Evolutionary conservation across 2,329 filamentous ascomycete species (phyloP), one percentile per base, ranked within the genome.

Genomic region (Karstenula rhodostoma): DNA sequence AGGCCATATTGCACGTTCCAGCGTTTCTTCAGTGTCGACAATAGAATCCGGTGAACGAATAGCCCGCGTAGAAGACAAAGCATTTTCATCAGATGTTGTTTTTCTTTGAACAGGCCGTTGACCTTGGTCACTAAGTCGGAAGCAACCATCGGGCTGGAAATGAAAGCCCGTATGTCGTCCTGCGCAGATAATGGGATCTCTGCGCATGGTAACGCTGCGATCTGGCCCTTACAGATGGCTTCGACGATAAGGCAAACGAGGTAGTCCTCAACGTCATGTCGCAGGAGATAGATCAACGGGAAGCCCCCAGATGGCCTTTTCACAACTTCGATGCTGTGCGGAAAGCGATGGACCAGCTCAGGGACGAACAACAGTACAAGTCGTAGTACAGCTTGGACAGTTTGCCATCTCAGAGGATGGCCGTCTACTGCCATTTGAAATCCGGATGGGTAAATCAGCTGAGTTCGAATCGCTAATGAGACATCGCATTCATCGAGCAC

Each of bases 1-100:
- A 81, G 63, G 0, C 81, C 80, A 62, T 81, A 93, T 46, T 87
- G 81, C 0, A 93, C 89, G 29, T 89, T 88, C 85, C 85, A 91
- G 4, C 87, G 78, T 69, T 90, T 91, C 53, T 85, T 84, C 0
- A 90, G 68, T 2, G 81, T 84, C 27, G 88, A 83, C 1, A 86
- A 69, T 0, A 93, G 73, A 2, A 93, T 86, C 0, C 84, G 78
- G 57, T 87, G 82, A 0, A 86, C 81, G 0, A 93, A 70, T 0
- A 92, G 76, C 0, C 90, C 90, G 0, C 90, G 85, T 0, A 93
- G 71, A 0, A 91, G 80, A 8, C 87, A 82, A 0, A 90, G 62
- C 0, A 62, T 57, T 13, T 74, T 70, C 60, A 79, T 78, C 79
- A 85, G 85, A 1, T 78, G 51, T n/a, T 65, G 65, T 4, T 73